phyloP scores from a whole-genome alignment of 257 asterid species.

The Vinca minor region DNA sequence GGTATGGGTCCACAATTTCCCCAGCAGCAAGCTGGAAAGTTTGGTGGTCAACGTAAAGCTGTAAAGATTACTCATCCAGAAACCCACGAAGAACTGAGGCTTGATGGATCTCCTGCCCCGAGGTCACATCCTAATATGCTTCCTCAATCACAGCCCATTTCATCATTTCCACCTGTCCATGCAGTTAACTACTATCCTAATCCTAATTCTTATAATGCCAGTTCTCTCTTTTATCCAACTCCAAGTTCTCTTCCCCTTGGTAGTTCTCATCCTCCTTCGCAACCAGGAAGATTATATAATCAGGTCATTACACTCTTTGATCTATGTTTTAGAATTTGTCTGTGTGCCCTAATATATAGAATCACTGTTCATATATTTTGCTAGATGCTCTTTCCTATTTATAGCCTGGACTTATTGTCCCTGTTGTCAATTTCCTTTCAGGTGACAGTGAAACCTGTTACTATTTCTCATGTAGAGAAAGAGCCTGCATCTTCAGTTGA shows the following conservation, averaged over 20 bases:
- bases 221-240: conserved; percentile 33
- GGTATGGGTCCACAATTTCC: conserved; percentile 55
- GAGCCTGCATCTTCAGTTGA: conserved; percentile 30
- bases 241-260: conserved; percentile 48
- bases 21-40: conserved; percentile 57
- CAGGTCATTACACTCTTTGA: conserved; percentile 44
- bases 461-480: conserved; percentile 43
- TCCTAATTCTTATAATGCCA: conserved; percentile 46
- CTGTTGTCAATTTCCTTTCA: conserved; percentile 5
- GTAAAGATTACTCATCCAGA: conserved; percentile 91
- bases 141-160: conserved; percentile 56
- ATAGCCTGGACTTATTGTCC: not conserved
- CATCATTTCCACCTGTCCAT: conserved; percentile 53
- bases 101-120: conserved; percentile 48
- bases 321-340: not conserved
- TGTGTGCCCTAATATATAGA: conserved; percentile 1
- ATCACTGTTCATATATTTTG: not conserved
- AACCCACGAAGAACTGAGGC: conserved; percentile 83
- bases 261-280: conserved; percentile 51
- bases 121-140: conserved; percentile 51
- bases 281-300: conserved; percentile 46
- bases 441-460: conserved; percentile 59
- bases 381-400: not conserved
- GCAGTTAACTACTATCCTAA: conserved; percentile 45
- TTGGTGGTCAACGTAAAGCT: conserved; percentile 43